These are phyloP conservation scores for Pluteus cervinus DNA, from an alignment of 768 basidiomycete species.

Conservation along the genomic window DNA sequence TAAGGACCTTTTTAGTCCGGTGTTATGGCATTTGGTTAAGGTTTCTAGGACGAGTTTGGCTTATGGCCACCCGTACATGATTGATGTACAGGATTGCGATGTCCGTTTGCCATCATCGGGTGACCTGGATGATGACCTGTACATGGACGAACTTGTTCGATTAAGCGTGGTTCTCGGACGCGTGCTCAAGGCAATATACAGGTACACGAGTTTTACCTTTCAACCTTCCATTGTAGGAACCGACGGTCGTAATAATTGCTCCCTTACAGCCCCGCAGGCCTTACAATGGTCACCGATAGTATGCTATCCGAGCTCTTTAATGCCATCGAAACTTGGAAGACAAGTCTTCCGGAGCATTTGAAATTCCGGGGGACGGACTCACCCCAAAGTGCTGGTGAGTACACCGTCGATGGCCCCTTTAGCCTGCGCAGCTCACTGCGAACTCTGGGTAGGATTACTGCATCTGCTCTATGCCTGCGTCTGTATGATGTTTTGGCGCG, in stretches of 20 bases:
- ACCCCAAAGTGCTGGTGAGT: conserved; percentile 60
- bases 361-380: conserved; percentile 70
- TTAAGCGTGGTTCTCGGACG: conserved; percentile 88
- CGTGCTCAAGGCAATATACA: conserved; percentile 91
- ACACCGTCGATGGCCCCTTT: not conserved
- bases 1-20: conserved; percentile 25
- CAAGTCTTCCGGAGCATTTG: conserved; percentile 69
- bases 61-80: conserved; percentile 93
- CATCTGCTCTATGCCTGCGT: conserved; percentile 87
- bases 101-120: conserved; percentile 88
- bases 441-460: conserved; percentile 56
- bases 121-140: conserved; percentile 67
- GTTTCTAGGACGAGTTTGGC: conserved; percentile 70
- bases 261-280: conserved; percentile 67
- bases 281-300: conserved; percentile 80
- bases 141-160: conserved; percentile 88
- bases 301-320: conserved; percentile 57
- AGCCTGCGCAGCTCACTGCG: conserved; percentile 7
- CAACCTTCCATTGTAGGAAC: conserved; percentile 1
- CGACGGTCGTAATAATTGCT: conserved; percentile 4
- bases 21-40: conserved; percentile 6
- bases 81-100: conserved; percentile 96
- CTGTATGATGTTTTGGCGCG: conserved; percentile 96
- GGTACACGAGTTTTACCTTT: conserved; percentile 34
- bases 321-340: conserved; percentile 75